Evolutionary conservation across 2,329 filamentous ascomycete genomes (phyloP).

Genomic region (Talaromyces islandicus): DNA sequence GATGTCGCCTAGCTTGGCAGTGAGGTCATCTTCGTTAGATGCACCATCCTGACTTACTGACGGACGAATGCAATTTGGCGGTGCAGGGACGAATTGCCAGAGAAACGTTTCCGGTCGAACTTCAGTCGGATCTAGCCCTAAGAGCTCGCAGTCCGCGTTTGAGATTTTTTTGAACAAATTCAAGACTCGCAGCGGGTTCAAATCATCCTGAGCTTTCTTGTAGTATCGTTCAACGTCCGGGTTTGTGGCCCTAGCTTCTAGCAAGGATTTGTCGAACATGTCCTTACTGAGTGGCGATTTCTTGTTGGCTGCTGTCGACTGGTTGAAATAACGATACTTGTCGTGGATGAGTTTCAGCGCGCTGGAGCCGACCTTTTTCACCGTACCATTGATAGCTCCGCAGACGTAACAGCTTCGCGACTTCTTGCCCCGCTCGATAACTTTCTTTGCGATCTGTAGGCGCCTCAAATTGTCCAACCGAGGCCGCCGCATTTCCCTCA

Average conservation of each 20-base stretch:
- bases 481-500: constrained; percentile 74
- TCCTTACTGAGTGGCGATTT: constrained; percentile 73
- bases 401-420: constrained; percentile 77
- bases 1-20: constrained; percentile 94
- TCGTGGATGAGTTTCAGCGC: constrained; percentile 94
- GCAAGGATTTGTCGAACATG: constrained; percentile 79
- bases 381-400: constrained; percentile 75
- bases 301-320: constrained; percentile 82
- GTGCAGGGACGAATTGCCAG: constrained; percentile 92
- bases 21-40: constrained; percentile 94
- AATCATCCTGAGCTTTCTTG: constrained; percentile 86
- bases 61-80: constrained; percentile 87
- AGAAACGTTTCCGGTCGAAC: constrained; percentile 94
- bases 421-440: constrained; percentile 87
- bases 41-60: constrained; percentile 90
- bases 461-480: constrained; percentile 81
- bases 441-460: constrained; percentile 76
- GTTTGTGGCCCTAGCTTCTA: constrained; percentile 68
- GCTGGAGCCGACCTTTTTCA: constrained; percentile 74
- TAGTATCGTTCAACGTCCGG: constrained; percentile 84
- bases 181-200: constrained; percentile 81
- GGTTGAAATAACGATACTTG: constrained; percentile 82
- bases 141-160: constrained; percentile 78
- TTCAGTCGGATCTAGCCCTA: constrained; percentile 80
- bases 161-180: constrained; percentile 89